Evolutionary conservation across 164 flowering plant species (phyloP), one percentile per base, ranked within the genome.

Genomic region (Chimonanthus salicifolius): DNA sequence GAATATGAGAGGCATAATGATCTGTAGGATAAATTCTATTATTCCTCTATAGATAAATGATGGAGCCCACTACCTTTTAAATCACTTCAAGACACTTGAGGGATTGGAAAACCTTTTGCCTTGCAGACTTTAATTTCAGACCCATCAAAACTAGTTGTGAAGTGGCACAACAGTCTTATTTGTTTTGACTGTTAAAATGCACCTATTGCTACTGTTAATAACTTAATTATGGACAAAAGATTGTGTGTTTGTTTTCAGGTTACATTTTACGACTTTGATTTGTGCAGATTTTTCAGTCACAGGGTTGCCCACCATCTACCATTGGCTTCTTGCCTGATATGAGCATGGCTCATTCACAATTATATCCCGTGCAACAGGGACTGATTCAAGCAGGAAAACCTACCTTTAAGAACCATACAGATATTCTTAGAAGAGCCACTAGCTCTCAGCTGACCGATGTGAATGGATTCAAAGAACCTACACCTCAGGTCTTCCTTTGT

Each of bases 211-310:
- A 33, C 33, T 33, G 33, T 33, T 63, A 33, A 33, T 33, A 63
- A 48, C 15, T 33, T 43, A 47, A 43, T 44, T 45, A 33, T 47
- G 13, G 13, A 64, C 33, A 33, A 33, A 33, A 33, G 33, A 33
- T 33, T 33, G 33, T 33, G 48, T n/a, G 21, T 63, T 63, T 18
- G 3, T 43, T 64, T 8, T 64, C 44, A 20, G 5, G 44, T 67
- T 67, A 45, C 15, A 44, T 6, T 65, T 62, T 48, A 47, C 15
- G 33, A 4, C 33, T 64, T 66, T 66, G 11, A 11, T 66, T 45
- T 10, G n/a, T 71, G 72, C 82, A 91, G 93, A 86, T 88, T 18
- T 88, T 87, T 84, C 89, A 86, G 44, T 71, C 87, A 73, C 77
- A 85, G 16, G 85, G 80, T 49, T 89, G 85, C 72, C 81, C 89